Evolutionary conservation across 441 rosid genomes (phyloP).

Genomic region (Adansonia grandidieri): DNA sequence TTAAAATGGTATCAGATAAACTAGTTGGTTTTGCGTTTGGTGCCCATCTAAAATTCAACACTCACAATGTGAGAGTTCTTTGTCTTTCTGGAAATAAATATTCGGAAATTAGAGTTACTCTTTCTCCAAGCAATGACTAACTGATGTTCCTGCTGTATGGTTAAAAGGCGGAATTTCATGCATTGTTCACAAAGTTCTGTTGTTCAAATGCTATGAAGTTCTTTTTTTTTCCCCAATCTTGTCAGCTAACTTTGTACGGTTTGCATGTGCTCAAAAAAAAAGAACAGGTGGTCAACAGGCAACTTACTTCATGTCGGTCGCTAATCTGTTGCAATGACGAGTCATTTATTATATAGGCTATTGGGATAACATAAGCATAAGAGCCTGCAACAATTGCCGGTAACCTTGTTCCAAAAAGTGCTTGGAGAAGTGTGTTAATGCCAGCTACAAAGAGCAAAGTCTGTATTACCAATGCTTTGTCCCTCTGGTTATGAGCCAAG

Average conservation of each 20-base stretch:
- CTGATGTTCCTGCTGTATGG: background rate
- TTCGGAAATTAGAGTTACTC: background rate
- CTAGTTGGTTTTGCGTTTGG: background rate
- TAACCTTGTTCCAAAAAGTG: slow-evolving; percentile 74
- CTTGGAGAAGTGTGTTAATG: slow-evolving; percentile 69
- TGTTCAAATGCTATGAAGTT: background rate
- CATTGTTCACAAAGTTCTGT: slow-evolving; percentile 9
- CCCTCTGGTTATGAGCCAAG: slow-evolving; percentile 49
- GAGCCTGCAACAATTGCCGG: slow-evolving; percentile 77
- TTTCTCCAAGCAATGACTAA: background rate
- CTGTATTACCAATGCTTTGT: slow-evolving; percentile 68
- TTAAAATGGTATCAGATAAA: background rate
- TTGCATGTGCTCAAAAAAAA: background rate
- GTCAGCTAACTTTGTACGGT: background rate
- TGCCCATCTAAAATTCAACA: background rate
- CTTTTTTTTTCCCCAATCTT: background rate
- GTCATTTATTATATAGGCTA: slow-evolving; percentile 62
- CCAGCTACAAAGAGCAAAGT: slow-evolving; percentile 74
- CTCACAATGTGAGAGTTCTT: background rate
- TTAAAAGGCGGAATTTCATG: background rate
- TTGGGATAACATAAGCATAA: slow-evolving; percentile 57
- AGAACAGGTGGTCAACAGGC: slow-evolving; percentile 2
- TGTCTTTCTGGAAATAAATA: background rate
- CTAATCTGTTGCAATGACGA: slow-evolving; percentile 58
- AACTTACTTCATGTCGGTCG: slow-evolving; percentile 60